These are phyloP conservation scores for Magnaporthiopsis incrustans DNA, from an alignment of 2,329 filamentous ascomycete genomes.

Conservation along the genomic window DNA sequence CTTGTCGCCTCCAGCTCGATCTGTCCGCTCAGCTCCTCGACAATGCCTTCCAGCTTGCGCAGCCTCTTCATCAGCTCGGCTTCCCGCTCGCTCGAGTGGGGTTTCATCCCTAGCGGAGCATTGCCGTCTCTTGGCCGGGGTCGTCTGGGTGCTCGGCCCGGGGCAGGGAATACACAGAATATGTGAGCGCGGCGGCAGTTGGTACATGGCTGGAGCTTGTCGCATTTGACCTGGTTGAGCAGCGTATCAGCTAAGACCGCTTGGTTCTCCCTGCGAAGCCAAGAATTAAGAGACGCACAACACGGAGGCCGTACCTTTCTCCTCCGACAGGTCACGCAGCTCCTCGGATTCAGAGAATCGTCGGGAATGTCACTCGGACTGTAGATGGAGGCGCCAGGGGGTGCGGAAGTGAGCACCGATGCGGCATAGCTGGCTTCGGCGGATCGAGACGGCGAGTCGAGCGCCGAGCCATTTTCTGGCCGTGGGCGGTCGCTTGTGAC, in stretches of 20 bases:
- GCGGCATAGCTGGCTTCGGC: background rate
- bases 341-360: constrained; percentile 16
- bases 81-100: constrained; percentile 53
- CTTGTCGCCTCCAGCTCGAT: constrained; percentile 46
- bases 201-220: constrained; percentile 47
- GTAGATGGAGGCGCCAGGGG: constrained; percentile 20
- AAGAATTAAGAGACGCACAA: background rate
- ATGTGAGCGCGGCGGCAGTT: constrained; percentile 62
- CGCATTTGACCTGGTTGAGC: constrained; percentile 26
- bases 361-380: constrained; percentile 17
- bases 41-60: constrained; percentile 66
- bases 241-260: background rate
- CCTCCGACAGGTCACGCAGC: constrained; percentile 17
- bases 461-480: background rate
- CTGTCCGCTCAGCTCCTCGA: constrained; percentile 60
- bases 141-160: constrained; percentile 63
- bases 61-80: constrained; percentile 65
- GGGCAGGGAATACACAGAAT: constrained; percentile 66
- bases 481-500: background rate
- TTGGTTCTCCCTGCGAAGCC: background rate
- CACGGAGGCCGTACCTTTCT: constrained; percentile 6
- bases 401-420: constrained; percentile 13
- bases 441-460: background rate
- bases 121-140: constrained; percentile 58
- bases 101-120: constrained; percentile 36